Conservation (phyloP, 1,139 yeast genomes). For the Saccharomyces hybrid region DNA sequence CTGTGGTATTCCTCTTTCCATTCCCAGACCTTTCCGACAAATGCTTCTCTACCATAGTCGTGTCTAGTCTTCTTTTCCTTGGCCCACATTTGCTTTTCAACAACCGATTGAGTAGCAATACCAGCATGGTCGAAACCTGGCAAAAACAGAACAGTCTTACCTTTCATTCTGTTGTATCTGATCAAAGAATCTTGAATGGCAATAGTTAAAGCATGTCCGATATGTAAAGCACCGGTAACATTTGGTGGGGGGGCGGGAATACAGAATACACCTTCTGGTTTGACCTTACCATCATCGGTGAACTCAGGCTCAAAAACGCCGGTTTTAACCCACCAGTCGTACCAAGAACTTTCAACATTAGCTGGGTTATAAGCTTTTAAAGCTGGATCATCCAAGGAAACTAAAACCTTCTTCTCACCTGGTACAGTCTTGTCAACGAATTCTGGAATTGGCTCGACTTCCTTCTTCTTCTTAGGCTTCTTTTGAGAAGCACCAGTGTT, state of each 20-base stretch:
- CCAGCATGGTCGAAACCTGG: slow-evolving; percentile 99
- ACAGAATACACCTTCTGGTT: slow-evolving; percentile 76
- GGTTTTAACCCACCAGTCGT: slow-evolving; percentile 90
- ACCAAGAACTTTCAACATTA: slow-evolving; percentile 95
- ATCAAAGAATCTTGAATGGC: slow-evolving; percentile 90
- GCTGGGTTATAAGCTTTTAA: slow-evolving; percentile 89
- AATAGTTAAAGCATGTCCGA: slow-evolving; percentile 96
- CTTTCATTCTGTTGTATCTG: slow-evolving; percentile 94
- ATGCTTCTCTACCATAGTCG: slow-evolving; percentile 88
- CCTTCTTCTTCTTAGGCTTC: slow-evolving; percentile 65
- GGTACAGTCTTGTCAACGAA: slow-evolving; percentile 73
- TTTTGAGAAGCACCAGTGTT: slow-evolving; percentile 37
- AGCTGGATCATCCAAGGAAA: slow-evolving; percentile 82
- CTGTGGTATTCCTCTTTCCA: slow-evolving; percentile 94
- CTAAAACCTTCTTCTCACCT: slow-evolving; percentile 86
- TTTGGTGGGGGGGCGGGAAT: slow-evolving; percentile 99
- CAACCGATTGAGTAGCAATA: slow-evolving; percentile 97
- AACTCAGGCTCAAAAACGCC: slow-evolving; percentile 86
- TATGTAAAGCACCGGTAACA: slow-evolving; percentile 97
- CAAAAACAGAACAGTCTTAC: slow-evolving; percentile 82
- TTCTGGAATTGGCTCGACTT: slow-evolving; percentile 66
- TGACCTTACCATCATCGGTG: slow-evolving; percentile 60
- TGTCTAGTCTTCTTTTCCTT: slow-evolving; percentile 85
- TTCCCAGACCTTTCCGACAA: slow-evolving; percentile 86
- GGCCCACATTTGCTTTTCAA: slow-evolving; percentile 92